These are phyloP conservation scores for Solanum hybrid DNA, from an alignment of 305 asterid species.

Conservation along the genomic window DNA sequence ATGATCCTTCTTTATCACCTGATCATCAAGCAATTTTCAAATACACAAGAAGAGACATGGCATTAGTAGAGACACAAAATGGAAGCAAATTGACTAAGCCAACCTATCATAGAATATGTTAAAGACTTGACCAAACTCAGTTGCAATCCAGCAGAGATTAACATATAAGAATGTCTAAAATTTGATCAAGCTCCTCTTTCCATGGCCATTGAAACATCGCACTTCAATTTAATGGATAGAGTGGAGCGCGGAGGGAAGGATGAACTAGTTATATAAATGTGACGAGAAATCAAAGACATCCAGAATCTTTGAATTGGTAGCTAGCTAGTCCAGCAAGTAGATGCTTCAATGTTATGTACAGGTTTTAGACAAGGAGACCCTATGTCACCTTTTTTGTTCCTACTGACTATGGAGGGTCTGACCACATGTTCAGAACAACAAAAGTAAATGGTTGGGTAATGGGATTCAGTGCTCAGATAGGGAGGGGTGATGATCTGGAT, in stretches of 20 bases:
- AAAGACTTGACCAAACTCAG: background rate
- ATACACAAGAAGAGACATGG: background rate
- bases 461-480: background rate
- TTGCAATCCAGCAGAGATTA: background rate
- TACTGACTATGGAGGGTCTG: background rate
- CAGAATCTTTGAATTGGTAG: background rate
- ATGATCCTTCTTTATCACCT: slow-evolving; percentile 92
- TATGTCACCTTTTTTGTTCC: background rate
- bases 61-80: background rate
- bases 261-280: background rate
- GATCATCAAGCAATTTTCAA: slow-evolving; percentile 15
- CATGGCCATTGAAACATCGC: background rate
- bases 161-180: background rate
- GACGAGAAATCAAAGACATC: background rate
- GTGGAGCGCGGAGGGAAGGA: background rate
- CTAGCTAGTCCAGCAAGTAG: background rate
- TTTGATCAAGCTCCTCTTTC: background rate
- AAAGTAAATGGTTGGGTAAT: background rate
- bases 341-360: background rate
- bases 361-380: background rate
- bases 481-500: background rate
- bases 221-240: background rate
- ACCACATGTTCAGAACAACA: background rate
- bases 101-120: background rate
- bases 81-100: background rate